A percentile compares a stretch with the other conserved stretches of the same genome.
Evolutionary conservation across 2,329 filamentous ascomycete species (phyloP).

Genomic region (Colletotrichum ledebouriae): DNA sequence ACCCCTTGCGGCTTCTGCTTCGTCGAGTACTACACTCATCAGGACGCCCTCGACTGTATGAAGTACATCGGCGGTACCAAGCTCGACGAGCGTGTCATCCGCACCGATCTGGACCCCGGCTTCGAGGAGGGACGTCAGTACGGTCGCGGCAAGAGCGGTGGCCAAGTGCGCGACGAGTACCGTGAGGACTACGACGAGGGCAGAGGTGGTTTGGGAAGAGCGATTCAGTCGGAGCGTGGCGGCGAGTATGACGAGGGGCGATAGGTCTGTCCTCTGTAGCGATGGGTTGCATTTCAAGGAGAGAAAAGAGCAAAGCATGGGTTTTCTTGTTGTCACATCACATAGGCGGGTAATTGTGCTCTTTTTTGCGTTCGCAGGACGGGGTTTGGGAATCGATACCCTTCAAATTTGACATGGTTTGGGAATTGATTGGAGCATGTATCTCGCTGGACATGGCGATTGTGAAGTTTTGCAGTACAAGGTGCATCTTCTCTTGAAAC

Average conservation of each 20-base stretch:
- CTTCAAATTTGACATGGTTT: conserved; percentile 30
- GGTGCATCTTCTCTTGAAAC: background rate
- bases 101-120: conserved; percentile 94
- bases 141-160: conserved; percentile 93
- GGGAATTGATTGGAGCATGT: conserved; percentile 12
- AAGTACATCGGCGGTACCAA: conserved; percentile 99
- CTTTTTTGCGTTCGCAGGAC: conserved; percentile 4
- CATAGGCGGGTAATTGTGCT: conserved; percentile 22
- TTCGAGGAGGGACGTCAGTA: conserved; percentile 98
- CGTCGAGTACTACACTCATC: conserved; percentile 98
- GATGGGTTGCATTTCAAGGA: background rate
- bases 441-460: conserved; percentile 10
- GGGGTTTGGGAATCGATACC: conserved; percentile 41
- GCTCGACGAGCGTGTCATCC: conserved; percentile 95
- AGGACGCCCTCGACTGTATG: conserved; percentile 97
- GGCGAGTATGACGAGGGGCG: conserved; percentile 56
- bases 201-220: conserved; percentile 87
- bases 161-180: conserved; percentile 98
- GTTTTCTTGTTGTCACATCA: conserved; percentile 7
- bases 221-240: conserved; percentile 64
- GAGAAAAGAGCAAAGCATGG: conserved; percentile 1
- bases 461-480: background rate
- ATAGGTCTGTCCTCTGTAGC: conserved; percentile 47
- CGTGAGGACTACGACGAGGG: conserved; percentile 97
- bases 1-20: conserved; percentile 99